Percentiles rank a stretch among this genome's conserved stretches.
Evolutionary conservation across 805 yeast genomes (phyloP).

Genomic region (Jamesozyma jinghongensis): DNA sequence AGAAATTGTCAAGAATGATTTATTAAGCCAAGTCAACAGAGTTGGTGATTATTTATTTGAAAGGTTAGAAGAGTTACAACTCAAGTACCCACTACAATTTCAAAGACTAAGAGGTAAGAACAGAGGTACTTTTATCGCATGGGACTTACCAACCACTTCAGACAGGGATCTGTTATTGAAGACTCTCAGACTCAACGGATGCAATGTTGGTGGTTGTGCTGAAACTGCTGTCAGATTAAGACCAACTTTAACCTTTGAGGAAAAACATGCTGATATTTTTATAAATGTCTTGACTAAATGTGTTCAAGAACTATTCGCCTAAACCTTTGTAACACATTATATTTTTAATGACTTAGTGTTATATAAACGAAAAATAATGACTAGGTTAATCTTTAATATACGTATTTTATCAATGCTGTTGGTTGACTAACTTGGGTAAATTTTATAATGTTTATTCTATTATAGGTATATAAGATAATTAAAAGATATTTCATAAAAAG

Average conservation of each 20-base stretch:
- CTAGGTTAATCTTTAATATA: no score
- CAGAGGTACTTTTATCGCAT: conserved; percentile 59
- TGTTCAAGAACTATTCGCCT: conserved; percentile 16
- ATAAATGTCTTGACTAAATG: conserved; percentile 34
- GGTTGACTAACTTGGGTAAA: no score
- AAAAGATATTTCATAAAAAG: no score
- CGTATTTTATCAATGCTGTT: no score
- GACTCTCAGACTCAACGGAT: conserved; percentile 42
- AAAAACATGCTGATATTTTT: conserved; percentile 52
- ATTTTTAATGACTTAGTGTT: no score
- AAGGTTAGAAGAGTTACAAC: conserved; percentile 32
- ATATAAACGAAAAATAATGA: no score
- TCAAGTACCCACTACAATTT: conserved; percentile 35
- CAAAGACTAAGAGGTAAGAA: conserved; percentile 51
- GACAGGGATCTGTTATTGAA: conserved; percentile 41
- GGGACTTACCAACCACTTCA: conserved; percentile 41
- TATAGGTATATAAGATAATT: background rate
- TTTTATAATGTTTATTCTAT: background rate
- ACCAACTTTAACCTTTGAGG: conserved; percentile 54
- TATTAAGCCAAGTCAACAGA: conserved; percentile 40
- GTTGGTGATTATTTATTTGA: conserved; percentile 48
- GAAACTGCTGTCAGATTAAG: conserved; percentile 50
- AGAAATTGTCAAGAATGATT: conserved; percentile 42
- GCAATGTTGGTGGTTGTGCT: conserved; percentile 64
- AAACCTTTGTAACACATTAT: background rate